phyloP scores from a whole-genome alignment of 306 rosid genomes.

The Trichosanthes cucumerina region DNA sequence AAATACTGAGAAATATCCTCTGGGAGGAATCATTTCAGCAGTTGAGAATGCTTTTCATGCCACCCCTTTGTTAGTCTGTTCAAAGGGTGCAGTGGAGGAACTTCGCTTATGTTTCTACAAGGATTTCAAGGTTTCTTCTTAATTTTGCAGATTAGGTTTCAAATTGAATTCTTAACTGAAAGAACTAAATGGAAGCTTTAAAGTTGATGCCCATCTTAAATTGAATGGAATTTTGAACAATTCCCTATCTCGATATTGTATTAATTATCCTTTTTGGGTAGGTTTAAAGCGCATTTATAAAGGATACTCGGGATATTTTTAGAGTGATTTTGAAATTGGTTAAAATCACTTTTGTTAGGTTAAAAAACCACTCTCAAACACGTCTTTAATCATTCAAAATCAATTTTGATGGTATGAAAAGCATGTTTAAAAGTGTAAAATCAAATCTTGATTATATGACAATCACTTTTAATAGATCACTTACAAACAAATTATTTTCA shows the following conservation, averaged over 20 bases:
- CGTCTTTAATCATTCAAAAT: background rate
- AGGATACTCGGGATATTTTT: no score
- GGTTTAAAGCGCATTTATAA: background rate
- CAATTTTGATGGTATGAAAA: background rate
- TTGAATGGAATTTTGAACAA: background rate
- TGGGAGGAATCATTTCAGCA: constrained; percentile 82
- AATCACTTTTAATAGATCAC: no score
- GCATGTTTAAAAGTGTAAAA: no score
- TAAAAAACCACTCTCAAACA: background rate
- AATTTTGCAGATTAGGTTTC: background rate
- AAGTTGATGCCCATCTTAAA: background rate
- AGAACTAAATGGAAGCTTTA: background rate
- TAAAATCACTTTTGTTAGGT: no score
- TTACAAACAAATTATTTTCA: no score
- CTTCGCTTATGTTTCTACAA: constrained; percentile 78
- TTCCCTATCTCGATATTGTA: background rate
- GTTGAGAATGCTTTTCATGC: constrained; percentile 78
- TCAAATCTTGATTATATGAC: no score
- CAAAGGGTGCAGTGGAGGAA: constrained; percentile 56
- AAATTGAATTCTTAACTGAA: background rate
- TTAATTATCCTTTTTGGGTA: background rate
- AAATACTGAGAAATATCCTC: constrained; percentile 79
- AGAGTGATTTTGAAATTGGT: background rate
- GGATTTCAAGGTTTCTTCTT: constrained; percentile 58
- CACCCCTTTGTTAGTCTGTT: constrained; percentile 61